A percentile compares a stretch with the other conserved stretches of the same genome.
Conservation (phyloP, 2,329 filamentous ascomycete genomes). For the Botrytis tulipae region DNA sequence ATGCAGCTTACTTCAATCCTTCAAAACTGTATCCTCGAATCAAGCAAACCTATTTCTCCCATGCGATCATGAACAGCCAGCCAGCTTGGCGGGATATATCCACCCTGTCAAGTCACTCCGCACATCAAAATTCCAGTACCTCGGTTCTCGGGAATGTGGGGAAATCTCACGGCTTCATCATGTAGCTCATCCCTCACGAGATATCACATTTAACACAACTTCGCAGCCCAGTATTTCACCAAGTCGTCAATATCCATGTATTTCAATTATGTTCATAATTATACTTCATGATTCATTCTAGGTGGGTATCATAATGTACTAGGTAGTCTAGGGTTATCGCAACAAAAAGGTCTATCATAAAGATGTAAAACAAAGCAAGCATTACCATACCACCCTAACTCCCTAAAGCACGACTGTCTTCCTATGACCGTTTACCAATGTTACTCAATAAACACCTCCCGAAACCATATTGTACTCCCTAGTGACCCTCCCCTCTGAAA, state of each 20-base stretch:
- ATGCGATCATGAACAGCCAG: background rate
- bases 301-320: conserved; percentile 32
- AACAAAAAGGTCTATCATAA: background rate
- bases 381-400: background rate
- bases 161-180: background rate
- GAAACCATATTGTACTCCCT: background rate
- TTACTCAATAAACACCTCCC: conserved; percentile 1
- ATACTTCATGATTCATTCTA: conserved; percentile 18
- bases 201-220: too few relatives aligned
- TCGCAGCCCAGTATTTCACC: background rate
- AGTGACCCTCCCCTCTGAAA: background rate
- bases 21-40: background rate
- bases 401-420: background rate
- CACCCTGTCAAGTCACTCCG: background rate
- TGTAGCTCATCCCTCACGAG: background rate
- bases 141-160: background rate
- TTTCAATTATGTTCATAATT: background rate
- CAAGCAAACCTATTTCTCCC: background rate
- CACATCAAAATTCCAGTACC: background rate
- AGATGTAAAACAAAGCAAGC: background rate
- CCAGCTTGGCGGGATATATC: background rate
- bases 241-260: background rate
- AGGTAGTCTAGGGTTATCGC: conserved; percentile 16
- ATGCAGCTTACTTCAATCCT: too few relatives aligned
- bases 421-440: background rate